Evolutionary conservation across 2,329 filamentous ascomycete genomes (phyloP), one percentile per base, ranked within the genome.

Genomic region (Clarireedia hainanense): DNA sequence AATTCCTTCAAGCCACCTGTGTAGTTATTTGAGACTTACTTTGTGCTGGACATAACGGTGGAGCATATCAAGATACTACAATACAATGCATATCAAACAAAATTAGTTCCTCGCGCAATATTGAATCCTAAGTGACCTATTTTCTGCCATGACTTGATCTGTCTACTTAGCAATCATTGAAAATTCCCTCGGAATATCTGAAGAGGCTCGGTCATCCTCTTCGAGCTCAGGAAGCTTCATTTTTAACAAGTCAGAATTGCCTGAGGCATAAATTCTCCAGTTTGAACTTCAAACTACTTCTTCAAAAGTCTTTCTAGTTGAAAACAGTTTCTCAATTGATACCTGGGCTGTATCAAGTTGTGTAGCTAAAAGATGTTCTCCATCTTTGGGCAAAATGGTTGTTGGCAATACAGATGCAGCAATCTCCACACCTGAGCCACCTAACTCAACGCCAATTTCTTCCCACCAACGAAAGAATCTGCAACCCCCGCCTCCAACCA

Each of bases 31-130:
- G 49, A 48, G 14, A 48, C 59, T 48, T 57, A 57, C 43, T 53
- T 59, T 61, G 61, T 66, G 65, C 64, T 58, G 60, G 61, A 34
- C 64, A 65, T 60, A 57, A 62, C 59, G 59, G 49, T 50, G 52
- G 50, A 43, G 50, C 42, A 50, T 24, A 39, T 34, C 47, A 50
- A 45, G 36, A 50, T 48, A 50, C 52, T 55, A 55, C 52, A 55
- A 55, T 45, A 47, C 20, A 14, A 23, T 45, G 49, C 24, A 55
- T 40, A 40, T 34, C n/a, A 49, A 9, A 37, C 20, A 55, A 50
- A 7, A 4, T 2, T 45, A 27, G 14, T 45, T 27, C 23, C 20
- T 26, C 14, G 24, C 27, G 43, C 43, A 30, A 30, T 6, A 0
- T 27, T 47, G 40, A 43, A 3, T 43, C 1, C 2, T 2, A 24